Evolutionary conservation across 2,329 filamentous ascomycete species (phyloP).

Genomic region (Paraphoma chrysanthemicola): DNA sequence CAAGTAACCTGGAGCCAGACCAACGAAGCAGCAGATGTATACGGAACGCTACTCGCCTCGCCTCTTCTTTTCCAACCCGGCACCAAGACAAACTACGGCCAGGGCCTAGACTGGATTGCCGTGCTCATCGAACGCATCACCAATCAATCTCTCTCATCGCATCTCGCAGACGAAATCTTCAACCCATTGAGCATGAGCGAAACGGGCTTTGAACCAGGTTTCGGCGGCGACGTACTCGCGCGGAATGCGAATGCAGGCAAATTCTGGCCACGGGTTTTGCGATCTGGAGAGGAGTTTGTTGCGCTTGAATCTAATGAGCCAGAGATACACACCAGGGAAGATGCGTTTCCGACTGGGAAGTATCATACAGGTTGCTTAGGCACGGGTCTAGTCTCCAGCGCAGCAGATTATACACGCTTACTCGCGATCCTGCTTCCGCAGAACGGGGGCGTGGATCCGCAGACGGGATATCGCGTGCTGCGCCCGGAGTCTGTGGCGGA

Average conservation of each 20-base stretch:
- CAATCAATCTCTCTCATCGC: conserved; percentile 41
- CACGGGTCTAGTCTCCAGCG: conserved; percentile 24
- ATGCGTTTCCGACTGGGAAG: conserved; percentile 20
- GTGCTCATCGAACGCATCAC: conserved; percentile 54
- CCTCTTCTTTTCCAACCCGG: conserved; percentile 51
- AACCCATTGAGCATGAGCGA: conserved; percentile 14
- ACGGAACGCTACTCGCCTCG: conserved; percentile 13
- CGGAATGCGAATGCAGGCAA: conserved; percentile 3
- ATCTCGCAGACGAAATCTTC: conserved; percentile 29
- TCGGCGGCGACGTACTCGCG: conserved; percentile 50
- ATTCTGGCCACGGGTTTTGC: conserved; percentile 62
- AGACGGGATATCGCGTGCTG: conserved; percentile 17
- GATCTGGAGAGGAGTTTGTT: conserved; percentile 51
- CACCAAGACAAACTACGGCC: conserved; percentile 58
- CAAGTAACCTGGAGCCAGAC: conserved; percentile 8
- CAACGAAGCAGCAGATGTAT: conserved; percentile 23
- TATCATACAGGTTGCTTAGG: conserved; percentile 25
- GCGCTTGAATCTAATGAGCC: conserved; percentile 14
- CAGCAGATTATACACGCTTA: conserved; percentile 20
- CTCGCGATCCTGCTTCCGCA: conserved; percentile 21
- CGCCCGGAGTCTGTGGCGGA: conserved; percentile 10
- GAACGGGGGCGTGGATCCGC: conserved; percentile 24
- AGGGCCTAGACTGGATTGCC: conserved; percentile 59
- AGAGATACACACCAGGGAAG: conserved; percentile 5
- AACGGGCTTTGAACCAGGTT: conserved; percentile 21